Evolutionary conservation across 2,329 filamentous ascomycete genomes (phyloP), one percentile per base, ranked within the genome.

Genomic region (Penicillium capsulatum): DNA sequence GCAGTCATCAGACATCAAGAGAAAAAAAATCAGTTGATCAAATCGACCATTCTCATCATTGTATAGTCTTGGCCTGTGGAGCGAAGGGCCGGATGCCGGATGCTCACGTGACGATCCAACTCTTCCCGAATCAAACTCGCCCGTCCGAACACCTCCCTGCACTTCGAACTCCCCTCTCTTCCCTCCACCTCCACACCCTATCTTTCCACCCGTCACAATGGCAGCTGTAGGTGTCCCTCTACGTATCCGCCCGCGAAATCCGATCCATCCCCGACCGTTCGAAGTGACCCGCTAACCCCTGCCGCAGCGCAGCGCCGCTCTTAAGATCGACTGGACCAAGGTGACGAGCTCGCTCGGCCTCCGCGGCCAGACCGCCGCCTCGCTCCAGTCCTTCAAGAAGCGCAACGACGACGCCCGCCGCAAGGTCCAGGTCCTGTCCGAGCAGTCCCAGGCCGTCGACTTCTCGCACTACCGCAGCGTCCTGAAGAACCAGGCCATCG

Each of bases 301-400:
- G 36, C 19, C 40, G 61, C 61, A 97, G 91, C 86, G 89, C 80
- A 95, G 88, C 81, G 90, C 91, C 78, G 90, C 91, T 73, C 81
- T 94, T 74, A 98, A 97, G 82, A 81, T 98, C 79, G 92, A 98
- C 83, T 98, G 92, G 92, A 81, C 81, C 75, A 92, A 94, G 76
- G 81, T 98, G 65, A 84, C 84, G 73, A 81, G 80, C 73, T 94
- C 91, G 66, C 89, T 98, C 63, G 91, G 91, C 70, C 88, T 98
- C 70, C 87, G 87, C 71, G 92, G 92, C 69, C 86, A 89, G 76
- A 98, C 92, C 58, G 90, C 87, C 58, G 74, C 84, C 61, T 85
- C 91, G 48, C 88, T 98, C 48, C 84, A 91, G 69, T 80, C 87
- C 55, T 98, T 98, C 84, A 98, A 98, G 82, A 92, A 95, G 83